Evolutionary conservation across 768 basidiomycete species (phyloP).

Genomic region (Crucibulum laeve): DNA sequence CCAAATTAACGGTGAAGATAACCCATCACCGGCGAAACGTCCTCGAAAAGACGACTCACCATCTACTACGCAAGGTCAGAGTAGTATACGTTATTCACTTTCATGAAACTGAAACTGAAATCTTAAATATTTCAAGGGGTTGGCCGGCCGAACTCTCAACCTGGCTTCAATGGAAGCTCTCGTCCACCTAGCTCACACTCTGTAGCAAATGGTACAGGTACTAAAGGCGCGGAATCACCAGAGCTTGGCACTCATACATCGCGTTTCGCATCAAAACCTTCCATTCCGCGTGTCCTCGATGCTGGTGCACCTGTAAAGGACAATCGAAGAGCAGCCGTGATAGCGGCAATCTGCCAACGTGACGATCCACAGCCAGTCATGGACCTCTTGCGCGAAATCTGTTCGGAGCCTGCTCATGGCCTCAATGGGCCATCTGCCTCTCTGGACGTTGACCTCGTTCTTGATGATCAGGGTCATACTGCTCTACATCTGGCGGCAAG

Average conservation of each 20-base stretch:
- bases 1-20: conserved; percentile 51
- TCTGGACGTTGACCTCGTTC: conserved; percentile 75
- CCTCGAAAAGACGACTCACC: conserved; percentile 50
- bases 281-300: conserved; percentile 48
- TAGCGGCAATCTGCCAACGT: conserved; percentile 62
- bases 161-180: conserved; percentile 38
- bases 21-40: conserved; percentile 71
- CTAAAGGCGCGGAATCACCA: conserved; percentile 31
- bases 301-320: conserved; percentile 47
- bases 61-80: conserved; percentile 27
- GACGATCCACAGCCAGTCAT: conserved; percentile 65
- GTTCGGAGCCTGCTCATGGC: conserved; percentile 36
- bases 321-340: conserved; percentile 54
- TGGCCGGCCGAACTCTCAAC: conserved; percentile 21
- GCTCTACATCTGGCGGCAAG: conserved; percentile 92
- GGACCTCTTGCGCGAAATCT: conserved; percentile 61
- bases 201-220: conserved; percentile 30
- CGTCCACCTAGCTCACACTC: conserved; percentile 42
- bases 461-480: conserved; percentile 94
- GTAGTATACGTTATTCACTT: conserved; percentile 27
- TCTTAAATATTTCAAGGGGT: conserved; percentile 22
- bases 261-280: conserved; percentile 69
- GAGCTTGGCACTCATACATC: conserved; percentile 43
- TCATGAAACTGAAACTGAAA: conserved; percentile 18
- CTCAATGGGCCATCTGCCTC: conserved; percentile 14